Conservation (phyloP, 176 grass and related monocot genomes). For the Oryza australiensis region DNA sequence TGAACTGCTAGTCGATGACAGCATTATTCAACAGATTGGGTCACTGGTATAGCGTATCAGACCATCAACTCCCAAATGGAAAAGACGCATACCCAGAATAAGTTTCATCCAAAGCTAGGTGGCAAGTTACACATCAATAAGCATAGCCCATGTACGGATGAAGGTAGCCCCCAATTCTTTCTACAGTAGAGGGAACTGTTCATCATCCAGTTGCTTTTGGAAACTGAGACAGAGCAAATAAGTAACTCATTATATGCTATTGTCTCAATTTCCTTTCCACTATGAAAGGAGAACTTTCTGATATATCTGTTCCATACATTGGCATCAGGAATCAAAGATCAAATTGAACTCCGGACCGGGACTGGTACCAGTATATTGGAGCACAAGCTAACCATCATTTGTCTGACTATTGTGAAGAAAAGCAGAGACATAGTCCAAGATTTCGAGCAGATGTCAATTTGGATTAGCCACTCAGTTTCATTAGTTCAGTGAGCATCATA, state of each 20-base stretch:
- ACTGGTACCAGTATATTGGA: not conserved
- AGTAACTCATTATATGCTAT: slow-evolving; percentile 46
- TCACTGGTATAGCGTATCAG: not conserved
- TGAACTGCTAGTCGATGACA: not conserved
- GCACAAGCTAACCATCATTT: not conserved
- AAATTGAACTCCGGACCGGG: too few relatives aligned
- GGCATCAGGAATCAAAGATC: too few relatives aligned
- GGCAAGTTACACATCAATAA: not conserved
- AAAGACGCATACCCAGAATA: slow-evolving; percentile 13
- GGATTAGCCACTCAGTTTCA: not conserved
- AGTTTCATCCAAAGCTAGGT: not conserved
- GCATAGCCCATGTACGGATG: slow-evolving; percentile 23
- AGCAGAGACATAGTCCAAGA: not conserved
- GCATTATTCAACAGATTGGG: not conserved
- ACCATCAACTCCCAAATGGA: not conserved
- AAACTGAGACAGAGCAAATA: slow-evolving; percentile 56
- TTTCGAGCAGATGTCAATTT: not conserved
- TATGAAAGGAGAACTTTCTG: not conserved
- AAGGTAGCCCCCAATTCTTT: slow-evolving; percentile 72
- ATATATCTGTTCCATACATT: not conserved
- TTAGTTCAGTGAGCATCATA: not conserved
- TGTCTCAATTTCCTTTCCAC: slow-evolving; percentile 38
- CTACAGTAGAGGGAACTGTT: slow-evolving; percentile 62
- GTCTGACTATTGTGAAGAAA: not conserved
- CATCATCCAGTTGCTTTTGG: slow-evolving; percentile 64